phyloP scores from a whole-genome alignment of 2,329 filamentous ascomycete species.

The Diplodia mutila region DNA sequence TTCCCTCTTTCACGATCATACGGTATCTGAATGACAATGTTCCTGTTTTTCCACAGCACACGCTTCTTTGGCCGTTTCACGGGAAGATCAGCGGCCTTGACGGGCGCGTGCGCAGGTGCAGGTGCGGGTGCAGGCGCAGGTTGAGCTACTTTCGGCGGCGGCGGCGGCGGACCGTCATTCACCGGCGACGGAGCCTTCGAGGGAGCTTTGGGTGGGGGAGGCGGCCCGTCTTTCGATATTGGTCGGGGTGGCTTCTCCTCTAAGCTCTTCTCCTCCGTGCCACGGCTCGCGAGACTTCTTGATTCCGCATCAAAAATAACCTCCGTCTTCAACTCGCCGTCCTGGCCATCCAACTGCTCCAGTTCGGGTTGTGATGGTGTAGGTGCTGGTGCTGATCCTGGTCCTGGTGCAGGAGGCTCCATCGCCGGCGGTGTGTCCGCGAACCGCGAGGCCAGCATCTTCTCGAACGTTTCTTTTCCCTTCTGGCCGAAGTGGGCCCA shows the following conservation, averaged over 20 bases:
- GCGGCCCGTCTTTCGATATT: constrained; percentile 26
- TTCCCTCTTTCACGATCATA: constrained; percentile 46
- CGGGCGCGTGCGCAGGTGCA: not conserved
- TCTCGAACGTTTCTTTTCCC: constrained; percentile 44
- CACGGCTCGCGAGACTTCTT: constrained; percentile 20
- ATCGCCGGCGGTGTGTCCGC: constrained; percentile 35
- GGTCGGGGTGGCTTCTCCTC: constrained; percentile 12
- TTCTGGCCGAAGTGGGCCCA: constrained; percentile 49
- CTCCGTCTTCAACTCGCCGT: constrained; percentile 14
- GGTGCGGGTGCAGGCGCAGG: constrained; percentile 26
- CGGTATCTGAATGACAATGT: constrained; percentile 51
- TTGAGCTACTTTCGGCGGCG: constrained; percentile 31
- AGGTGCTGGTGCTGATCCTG: not conserved
- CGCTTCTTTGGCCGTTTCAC: constrained; percentile 42
- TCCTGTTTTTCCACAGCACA: constrained; percentile 51
- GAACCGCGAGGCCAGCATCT: constrained; percentile 47
- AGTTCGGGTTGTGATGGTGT: not conserved
- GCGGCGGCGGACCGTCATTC: constrained; percentile 28
- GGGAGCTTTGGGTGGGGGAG: constrained; percentile 37
- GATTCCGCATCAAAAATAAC: constrained; percentile 19
- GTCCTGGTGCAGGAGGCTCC: not conserved
- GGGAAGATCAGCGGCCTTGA: not conserved
- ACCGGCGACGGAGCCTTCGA: constrained; percentile 18
- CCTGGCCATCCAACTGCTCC: not conserved
- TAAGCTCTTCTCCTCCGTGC: not conserved